Evolutionary conservation across 1,284 basidiomycete genomes (phyloP).

Genomic region (Ceratorhiza oryzae-sativae): DNA sequence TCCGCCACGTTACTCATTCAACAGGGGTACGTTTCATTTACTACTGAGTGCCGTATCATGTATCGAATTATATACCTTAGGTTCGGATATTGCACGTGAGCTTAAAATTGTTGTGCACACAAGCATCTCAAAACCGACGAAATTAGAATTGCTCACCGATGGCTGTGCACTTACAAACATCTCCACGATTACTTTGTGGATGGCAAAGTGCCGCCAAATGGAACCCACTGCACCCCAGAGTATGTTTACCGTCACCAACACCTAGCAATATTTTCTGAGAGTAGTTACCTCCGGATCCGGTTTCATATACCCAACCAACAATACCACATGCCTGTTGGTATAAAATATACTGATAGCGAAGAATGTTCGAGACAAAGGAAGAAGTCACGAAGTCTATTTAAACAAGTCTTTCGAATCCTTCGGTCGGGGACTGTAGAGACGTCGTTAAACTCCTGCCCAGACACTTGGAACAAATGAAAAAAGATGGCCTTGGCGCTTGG

Average conservation of each 20-base stretch:
- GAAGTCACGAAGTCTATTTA: no score
- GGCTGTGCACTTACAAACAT: slow-evolving; percentile 44
- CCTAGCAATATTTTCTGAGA: not conserved
- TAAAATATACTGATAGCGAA: no score
- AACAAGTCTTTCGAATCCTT: no score
- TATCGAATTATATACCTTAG: slow-evolving; percentile 13
- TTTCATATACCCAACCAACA: slow-evolving; percentile 14
- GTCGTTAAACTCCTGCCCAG: no score
- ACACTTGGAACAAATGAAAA: no score
- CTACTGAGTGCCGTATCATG: no score
- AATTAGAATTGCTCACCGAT: slow-evolving; percentile 43
- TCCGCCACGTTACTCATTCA: slow-evolving; percentile 44
- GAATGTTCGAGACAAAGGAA: no score
- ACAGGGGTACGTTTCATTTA: slow-evolving; percentile 39
- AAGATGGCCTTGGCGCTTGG: no score
- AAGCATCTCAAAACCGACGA: not conserved
- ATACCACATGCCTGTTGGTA: no score
- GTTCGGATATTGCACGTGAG: slow-evolving; percentile 45
- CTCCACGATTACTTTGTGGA: slow-evolving; percentile 44
- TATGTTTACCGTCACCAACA: not conserved
- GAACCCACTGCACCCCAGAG: slow-evolving; percentile 42
- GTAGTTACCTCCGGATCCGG: not conserved
- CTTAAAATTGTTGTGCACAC: not conserved
- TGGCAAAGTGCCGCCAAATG: slow-evolving; percentile 42
- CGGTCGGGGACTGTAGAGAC: no score